Percentiles rank a stretch among this genome's conserved stretches.
Conservation (phyloP, 2,329 filamentous ascomycete species). For the Fusarium kyushuense region DNA sequence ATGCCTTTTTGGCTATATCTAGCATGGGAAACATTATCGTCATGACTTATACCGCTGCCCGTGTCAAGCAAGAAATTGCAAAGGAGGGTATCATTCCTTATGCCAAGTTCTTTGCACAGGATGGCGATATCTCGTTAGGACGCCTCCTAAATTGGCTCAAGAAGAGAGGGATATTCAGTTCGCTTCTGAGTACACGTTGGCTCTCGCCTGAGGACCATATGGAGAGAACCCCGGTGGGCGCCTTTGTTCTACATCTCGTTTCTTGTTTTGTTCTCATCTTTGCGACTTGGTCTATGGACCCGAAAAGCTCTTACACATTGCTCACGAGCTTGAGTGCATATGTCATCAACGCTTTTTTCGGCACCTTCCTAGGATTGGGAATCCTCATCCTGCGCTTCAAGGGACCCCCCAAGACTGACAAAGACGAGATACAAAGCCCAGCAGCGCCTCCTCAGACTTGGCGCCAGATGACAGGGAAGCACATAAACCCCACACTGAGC, state of each 20-base stretch:
- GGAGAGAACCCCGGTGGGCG: constrained; percentile 55
- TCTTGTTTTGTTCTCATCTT: constrained; percentile 53
- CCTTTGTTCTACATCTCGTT: constrained; percentile 51
- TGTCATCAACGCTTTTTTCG: constrained; percentile 53
- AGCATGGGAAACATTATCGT: constrained; percentile 68
- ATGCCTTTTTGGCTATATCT: constrained; percentile 65
- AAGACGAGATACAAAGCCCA: constrained; percentile 23
- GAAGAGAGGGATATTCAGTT: constrained; percentile 48
- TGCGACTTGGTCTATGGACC: constrained; percentile 48
- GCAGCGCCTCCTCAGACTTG: constrained; percentile 42
- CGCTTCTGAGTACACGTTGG: constrained; percentile 47
- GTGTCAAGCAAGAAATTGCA: constrained; percentile 71
- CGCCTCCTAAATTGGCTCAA: constrained; percentile 51
- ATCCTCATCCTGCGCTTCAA: constrained; percentile 53
- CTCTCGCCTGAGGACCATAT: constrained; percentile 52
- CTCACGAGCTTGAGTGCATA: constrained; percentile 52
- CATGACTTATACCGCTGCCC: constrained; percentile 67
- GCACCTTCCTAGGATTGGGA: constrained; percentile 51
- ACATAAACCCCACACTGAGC: constrained; percentile 50
- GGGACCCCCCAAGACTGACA: constrained; percentile 49
- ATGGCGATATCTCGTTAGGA: constrained; percentile 52
- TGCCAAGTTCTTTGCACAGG: constrained; percentile 61
- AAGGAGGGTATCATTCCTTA: constrained; percentile 68
- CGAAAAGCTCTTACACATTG: constrained; percentile 48
- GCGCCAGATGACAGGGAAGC: constrained; percentile 50